phyloP scores from a whole-genome alignment of 148 eudicot genomes.

The Tetragonia tetragonoides region DNA sequence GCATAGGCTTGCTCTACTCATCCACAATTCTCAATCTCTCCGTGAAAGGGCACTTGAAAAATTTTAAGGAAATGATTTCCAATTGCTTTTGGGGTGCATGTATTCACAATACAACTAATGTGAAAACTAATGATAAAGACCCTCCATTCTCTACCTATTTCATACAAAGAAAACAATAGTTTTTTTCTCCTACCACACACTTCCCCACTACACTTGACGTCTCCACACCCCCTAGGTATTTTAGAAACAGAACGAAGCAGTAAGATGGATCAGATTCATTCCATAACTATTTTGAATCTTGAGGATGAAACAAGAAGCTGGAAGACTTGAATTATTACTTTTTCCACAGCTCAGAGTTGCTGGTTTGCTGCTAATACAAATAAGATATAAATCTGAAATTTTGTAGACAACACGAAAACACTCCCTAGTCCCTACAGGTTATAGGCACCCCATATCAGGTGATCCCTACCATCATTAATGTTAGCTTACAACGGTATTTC shows the following conservation, averaged over 20 bases:
- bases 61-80: neutral
- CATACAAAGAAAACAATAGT: neutral
- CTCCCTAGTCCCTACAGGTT: neutral
- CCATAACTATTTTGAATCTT: too few species aligned
- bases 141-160: neutral
- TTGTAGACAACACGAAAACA: neutral
- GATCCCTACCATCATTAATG: neutral
- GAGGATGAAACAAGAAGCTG: too few species aligned
- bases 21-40: neutral
- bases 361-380: neutral
- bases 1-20: neutral
- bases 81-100: neutral
- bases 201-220: neutral
- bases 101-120: neutral
- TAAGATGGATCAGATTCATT: neutral
- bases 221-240: neutral
- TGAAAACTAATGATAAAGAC: neutral
- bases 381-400: neutral
- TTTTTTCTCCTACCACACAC: neutral
- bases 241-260: neutral
- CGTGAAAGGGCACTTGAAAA: neutral
- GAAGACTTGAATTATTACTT: too few species aligned
- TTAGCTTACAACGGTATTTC: neutral
- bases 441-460: neutral
- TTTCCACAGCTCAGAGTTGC: too few species aligned